Evolutionary conservation across 75 land plant genomes (phyloP).

Genomic region (Cryptomeria japonica): DNA sequence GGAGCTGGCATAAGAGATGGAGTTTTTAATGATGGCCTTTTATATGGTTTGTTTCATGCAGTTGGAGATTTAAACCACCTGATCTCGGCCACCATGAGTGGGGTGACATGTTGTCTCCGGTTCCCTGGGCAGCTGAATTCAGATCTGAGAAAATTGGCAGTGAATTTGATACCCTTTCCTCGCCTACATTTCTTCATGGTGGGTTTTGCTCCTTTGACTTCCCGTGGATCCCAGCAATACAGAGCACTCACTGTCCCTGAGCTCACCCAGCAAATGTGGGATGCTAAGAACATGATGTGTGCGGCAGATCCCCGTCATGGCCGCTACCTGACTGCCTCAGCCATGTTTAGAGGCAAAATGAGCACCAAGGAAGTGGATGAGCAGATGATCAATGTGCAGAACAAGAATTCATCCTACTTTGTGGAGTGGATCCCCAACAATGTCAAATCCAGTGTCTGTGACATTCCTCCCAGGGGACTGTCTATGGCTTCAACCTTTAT

Average conservation of each 20-base stretch:
- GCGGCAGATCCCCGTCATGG: conserved; percentile 57
- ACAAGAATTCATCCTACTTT: conserved; percentile 52
- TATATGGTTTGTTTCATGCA: conserved; percentile 15
- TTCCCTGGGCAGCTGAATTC: conserved; percentile 57
- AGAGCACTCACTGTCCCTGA: conserved; percentile 48
- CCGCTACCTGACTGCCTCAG: conserved; percentile 43
- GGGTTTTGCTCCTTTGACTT: conserved; percentile 39
- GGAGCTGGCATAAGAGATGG: too few species aligned
- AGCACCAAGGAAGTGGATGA: conserved; percentile 38
- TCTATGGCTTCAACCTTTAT: conserved; percentile 40
- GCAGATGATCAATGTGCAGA: conserved; percentile 50
- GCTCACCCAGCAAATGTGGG: conserved; percentile 67
- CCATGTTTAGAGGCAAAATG: conserved; percentile 51
- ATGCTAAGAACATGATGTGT: conserved; percentile 69
- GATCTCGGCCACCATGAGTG: conserved; percentile 45
- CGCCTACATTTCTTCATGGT: conserved; percentile 63
- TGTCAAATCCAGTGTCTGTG: conserved; percentile 48
- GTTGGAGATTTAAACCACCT: conserved; percentile 51
- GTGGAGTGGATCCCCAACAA: conserved; percentile 53
- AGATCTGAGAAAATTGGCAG: conserved; percentile 43
- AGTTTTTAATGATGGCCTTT: background rate
- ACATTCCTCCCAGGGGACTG: conserved; percentile 37
- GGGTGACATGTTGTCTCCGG: conserved; percentile 47
- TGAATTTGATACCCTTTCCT: conserved; percentile 47
- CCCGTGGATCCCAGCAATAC: conserved; percentile 58